Conservation (phyloP, 768 basidiomycete genomes). For the Amyloporia xantha region DNA sequence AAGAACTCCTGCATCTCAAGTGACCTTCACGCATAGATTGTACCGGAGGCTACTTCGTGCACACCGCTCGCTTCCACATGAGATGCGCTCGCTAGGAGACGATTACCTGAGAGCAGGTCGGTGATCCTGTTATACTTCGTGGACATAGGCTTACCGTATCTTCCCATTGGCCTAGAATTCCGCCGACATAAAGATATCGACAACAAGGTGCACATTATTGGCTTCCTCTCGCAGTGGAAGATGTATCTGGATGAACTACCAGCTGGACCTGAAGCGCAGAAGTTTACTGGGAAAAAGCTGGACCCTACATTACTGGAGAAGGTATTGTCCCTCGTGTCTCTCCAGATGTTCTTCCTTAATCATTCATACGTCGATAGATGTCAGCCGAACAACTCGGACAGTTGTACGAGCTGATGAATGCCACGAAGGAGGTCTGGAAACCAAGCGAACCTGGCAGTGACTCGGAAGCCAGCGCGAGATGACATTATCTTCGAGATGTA, state of each 20-base stretch:
- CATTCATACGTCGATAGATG: conserved; percentile 44
- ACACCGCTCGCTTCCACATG: conserved; percentile 63
- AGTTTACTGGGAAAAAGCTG: conserved; percentile 59
- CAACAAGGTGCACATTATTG: conserved; percentile 89
- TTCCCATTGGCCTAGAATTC: conserved; percentile 56
- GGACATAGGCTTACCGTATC: neutral
- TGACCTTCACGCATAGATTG: conserved; percentile 39
- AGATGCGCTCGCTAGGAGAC: conserved; percentile 84
- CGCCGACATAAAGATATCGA: conserved; percentile 69
- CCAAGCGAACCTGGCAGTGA: conserved; percentile 20
- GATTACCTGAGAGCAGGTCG: conserved; percentile 77
- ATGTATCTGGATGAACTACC: conserved; percentile 75
- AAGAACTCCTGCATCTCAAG: neutral
- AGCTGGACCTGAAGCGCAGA: conserved; percentile 33
- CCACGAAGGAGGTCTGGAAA: conserved; percentile 85
- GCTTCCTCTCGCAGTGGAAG: conserved; percentile 96
- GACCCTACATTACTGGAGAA: conserved; percentile 72
- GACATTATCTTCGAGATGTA: neutral
- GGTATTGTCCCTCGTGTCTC: conserved; percentile 31
- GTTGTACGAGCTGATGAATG: conserved; percentile 91
- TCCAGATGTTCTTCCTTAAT: neutral
- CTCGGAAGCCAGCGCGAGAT: conserved; percentile 5
- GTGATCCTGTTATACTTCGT: conserved; percentile 6
- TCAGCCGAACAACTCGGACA: conserved; percentile 89
- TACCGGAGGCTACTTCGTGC: conserved; percentile 77